Evolutionary conservation across 31 red algal genomes (phyloP).

Genomic region (Asparagopsis taxiformis): DNA sequence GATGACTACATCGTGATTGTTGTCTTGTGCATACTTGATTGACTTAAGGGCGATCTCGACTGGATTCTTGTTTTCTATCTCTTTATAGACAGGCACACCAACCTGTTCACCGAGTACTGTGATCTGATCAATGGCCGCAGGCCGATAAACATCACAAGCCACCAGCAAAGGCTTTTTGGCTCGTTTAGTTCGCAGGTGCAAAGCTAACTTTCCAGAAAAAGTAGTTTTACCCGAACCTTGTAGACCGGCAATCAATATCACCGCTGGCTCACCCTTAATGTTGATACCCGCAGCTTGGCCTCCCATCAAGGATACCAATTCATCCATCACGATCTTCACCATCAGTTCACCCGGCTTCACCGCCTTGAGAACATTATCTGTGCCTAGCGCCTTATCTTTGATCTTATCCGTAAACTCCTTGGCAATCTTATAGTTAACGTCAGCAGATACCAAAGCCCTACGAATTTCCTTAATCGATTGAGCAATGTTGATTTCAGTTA

Average conservation of each 20-base stretch:
- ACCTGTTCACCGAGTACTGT: slow-evolving; percentile 37
- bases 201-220: slow-evolving; percentile 56
- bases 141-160: slow-evolving; percentile 61
- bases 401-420: no score
- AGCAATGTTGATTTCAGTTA: no score
- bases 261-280: no score
- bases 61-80: neutral
- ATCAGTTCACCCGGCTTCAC: no score
- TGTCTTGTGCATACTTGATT: slow-evolving; percentile 25
- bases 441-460: no score
- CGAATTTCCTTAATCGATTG: no score
- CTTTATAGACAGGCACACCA: slow-evolving; percentile 21
- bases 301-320: no score
- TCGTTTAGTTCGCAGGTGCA: slow-evolving; percentile 14
- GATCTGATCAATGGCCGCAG: slow-evolving; percentile 69
- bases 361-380: no score
- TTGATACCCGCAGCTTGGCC: no score
- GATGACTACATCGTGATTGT: slow-evolving; percentile 51
- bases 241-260: slow-evolving; percentile 46
- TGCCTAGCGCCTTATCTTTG: no score
- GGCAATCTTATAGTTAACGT: no score
- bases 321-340: no score
- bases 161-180: slow-evolving; percentile 62
- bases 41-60: slow-evolving; percentile 25
- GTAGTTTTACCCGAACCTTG: slow-evolving; percentile 85